Conservation (phyloP, 306 rosid species). For the Acacia melanoxylon region DNA sequence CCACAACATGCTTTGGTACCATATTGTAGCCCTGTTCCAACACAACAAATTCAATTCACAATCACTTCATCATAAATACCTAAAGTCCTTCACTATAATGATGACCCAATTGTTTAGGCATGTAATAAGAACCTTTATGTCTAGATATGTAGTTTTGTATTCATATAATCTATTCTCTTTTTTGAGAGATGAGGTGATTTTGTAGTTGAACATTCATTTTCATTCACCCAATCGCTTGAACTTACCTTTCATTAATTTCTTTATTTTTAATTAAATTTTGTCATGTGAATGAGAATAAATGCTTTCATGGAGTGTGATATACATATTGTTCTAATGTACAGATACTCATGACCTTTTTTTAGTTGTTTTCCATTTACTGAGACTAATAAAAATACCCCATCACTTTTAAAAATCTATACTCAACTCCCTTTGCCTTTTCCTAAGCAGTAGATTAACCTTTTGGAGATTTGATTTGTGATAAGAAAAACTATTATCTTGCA, state of each 20-base stretch:
- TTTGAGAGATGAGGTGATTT: neutral
- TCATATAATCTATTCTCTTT: neutral
- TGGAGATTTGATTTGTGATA: neutral
- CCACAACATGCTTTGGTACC: slow-evolving; percentile 89
- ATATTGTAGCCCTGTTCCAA: slow-evolving; percentile 60
- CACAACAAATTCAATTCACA: neutral
- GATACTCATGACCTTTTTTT: neutral
- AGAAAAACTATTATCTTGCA: neutral
- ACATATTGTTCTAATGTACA: neutral
- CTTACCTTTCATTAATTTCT: neutral
- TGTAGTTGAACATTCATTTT: neutral
- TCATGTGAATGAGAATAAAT: neutral
- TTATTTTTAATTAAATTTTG: neutral
- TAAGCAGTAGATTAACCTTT: neutral
- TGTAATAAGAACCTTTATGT: neutral
- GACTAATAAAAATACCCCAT: neutral
- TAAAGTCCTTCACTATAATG: neutral
- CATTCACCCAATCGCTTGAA: neutral
- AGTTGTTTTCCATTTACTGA: neutral
- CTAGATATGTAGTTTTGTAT: neutral
- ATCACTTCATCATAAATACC: neutral
- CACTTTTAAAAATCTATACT: neutral
- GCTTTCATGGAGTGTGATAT: neutral
- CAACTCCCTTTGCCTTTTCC: neutral
- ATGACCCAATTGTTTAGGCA: neutral